These are phyloP conservation scores for Manihot esculenta DNA, from an alignment of 441 rosid genomes.

Conservation along the genomic window DNA sequence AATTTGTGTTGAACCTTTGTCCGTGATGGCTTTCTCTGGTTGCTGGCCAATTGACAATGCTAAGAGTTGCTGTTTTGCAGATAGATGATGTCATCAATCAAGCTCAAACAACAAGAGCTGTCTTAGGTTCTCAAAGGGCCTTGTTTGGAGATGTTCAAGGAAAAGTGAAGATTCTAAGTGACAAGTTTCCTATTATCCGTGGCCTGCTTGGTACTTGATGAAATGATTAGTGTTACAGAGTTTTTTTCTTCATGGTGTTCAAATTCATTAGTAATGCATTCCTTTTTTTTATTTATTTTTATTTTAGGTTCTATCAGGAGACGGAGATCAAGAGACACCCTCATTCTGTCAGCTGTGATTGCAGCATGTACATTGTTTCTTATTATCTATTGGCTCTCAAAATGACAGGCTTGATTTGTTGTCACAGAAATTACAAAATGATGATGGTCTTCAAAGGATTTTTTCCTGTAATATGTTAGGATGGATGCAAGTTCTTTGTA, in stretches of 20 bases:
- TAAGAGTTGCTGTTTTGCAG: conserved; percentile 42
- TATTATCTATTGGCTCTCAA: conserved; percentile 92
- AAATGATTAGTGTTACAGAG: conserved; percentile 4
- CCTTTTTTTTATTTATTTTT: conserved; percentile 7
- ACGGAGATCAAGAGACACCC: conserved; percentile 78
- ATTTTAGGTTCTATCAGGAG: conserved; percentile 81
- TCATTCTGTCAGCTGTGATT: conserved; percentile 85
- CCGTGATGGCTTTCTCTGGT: conserved; percentile 7
- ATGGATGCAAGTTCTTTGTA: conserved; percentile 21
- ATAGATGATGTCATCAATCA: conserved; percentile 92
- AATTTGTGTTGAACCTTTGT: neutral
- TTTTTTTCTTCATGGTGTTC: neutral
- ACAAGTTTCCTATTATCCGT: conserved; percentile 81
- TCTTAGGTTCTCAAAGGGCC: conserved; percentile 83
- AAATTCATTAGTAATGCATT: conserved; percentile 10
- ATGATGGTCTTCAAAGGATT: conserved; percentile 23
- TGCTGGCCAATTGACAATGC: conserved; percentile 12
- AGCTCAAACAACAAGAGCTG: conserved; percentile 89
- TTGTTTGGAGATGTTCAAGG: conserved; percentile 92
- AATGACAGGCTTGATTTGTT: conserved; percentile 35
- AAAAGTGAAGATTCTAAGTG: conserved; percentile 80
- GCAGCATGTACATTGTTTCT: conserved; percentile 93
- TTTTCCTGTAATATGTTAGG: conserved; percentile 40
- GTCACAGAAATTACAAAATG: conserved; percentile 19
- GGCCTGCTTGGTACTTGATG: conserved; percentile 73